phyloP scores from a whole-genome alignment of 352 stramenopile genomes.

The Phytophthora pisi region DNA sequence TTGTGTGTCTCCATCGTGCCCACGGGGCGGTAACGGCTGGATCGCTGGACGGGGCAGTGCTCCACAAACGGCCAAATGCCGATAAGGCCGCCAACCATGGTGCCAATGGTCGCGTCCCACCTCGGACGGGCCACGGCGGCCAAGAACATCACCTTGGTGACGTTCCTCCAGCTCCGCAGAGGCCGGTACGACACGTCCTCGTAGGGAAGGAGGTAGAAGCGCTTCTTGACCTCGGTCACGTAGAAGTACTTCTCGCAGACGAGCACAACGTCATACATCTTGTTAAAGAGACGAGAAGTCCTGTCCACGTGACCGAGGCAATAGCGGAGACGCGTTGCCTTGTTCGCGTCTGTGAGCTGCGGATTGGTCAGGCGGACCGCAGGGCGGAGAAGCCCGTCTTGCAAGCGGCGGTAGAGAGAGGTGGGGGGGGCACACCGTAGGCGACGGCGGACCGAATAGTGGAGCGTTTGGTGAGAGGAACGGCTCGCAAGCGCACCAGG shows the following conservation, averaged over 20 bases:
- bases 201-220: background rate
- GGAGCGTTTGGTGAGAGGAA: background rate
- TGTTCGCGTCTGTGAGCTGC: slow-evolving; percentile 8
- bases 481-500: slow-evolving; percentile 1
- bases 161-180: background rate
- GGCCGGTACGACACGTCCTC: background rate
- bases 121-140: background rate
- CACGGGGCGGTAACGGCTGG: background rate
- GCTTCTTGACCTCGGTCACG: background rate
- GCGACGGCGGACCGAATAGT: slow-evolving; percentile 5
- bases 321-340: background rate
- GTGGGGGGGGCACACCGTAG: background rate
- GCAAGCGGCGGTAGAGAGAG: background rate
- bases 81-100: background rate
- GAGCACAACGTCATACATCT: slow-evolving; percentile 10
- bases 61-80: background rate
- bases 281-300: slow-evolving; percentile 9
- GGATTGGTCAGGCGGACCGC: slow-evolving; percentile 6
- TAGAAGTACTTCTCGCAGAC: background rate
- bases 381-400: background rate
- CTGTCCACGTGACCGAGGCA: slow-evolving; percentile 13
- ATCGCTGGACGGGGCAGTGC: background rate
- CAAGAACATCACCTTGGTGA: background rate
- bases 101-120: background rate
- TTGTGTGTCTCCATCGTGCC: background rate